phyloP scores from a whole-genome alignment of 2,329 filamentous ascomycete species.

The Bipolaris sorokiniana region DNA sequence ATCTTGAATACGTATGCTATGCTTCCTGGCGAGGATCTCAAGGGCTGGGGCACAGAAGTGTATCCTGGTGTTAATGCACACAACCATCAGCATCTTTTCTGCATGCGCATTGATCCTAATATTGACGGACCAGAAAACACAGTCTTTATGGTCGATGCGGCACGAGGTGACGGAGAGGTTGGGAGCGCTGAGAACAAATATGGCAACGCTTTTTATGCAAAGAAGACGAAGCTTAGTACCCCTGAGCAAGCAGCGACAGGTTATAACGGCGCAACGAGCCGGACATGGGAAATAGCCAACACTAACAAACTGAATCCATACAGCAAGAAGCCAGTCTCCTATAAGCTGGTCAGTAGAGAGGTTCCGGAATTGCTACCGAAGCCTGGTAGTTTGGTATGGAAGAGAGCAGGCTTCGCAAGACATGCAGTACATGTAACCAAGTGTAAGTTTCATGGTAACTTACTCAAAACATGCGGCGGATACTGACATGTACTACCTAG shows the following conservation, averaged over 20 bases:
- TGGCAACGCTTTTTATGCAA: conserved; percentile 87
- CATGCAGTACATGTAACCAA: conserved; percentile 89
- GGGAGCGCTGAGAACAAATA: conserved; percentile 84
- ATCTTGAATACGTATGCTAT: conserved; percentile 92
- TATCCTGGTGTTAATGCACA: conserved; percentile 91
- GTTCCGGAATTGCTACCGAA: conserved; percentile 80
- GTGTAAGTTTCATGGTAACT: conserved; percentile 63
- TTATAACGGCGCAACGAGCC: conserved; percentile 77
- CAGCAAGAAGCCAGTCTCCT: conserved; percentile 81
- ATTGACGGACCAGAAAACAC: conserved; percentile 86
- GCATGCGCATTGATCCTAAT: conserved; percentile 83
- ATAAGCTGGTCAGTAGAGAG: conserved; percentile 89
- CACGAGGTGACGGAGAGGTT: conserved; percentile 72
- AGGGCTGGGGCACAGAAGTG: conserved; percentile 90
- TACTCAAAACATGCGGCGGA: background rate
- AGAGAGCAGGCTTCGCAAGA: conserved; percentile 83
- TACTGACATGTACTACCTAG: conserved; percentile 51
- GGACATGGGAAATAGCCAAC: conserved; percentile 92
- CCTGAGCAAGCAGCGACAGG: conserved; percentile 73
- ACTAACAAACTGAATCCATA: conserved; percentile 82
- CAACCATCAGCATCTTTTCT: conserved; percentile 96
- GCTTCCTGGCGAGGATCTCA: conserved; percentile 77
- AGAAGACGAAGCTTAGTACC: conserved; percentile 79
- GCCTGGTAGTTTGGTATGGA: conserved; percentile 82
- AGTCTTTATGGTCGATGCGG: conserved; percentile 81